Conservation (phyloP, 768 basidiomycete genomes). For the Tricholoma furcatifolium region DNA sequence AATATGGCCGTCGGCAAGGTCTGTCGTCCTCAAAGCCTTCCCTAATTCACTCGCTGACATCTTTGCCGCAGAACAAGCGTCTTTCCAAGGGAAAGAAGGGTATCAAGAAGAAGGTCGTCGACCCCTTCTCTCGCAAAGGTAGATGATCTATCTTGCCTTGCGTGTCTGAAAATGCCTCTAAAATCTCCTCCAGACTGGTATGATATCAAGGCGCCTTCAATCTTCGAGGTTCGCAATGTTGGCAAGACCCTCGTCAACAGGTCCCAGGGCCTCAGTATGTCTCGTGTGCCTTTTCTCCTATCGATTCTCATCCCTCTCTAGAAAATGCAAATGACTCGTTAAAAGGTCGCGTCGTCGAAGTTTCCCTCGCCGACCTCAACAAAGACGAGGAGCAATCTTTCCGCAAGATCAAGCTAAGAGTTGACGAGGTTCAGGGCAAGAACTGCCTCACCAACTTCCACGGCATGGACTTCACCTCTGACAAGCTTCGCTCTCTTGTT, state of each 20-base stretch:
- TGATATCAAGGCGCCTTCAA: conserved; percentile 97
- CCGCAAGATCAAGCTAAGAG: conserved; percentile 98
- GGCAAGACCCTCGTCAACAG: conserved; percentile 99
- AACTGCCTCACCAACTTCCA: conserved; percentile 99
- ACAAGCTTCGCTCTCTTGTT: conserved; percentile 99
- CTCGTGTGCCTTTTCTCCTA: background rate
- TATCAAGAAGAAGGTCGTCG: conserved; percentile 99
- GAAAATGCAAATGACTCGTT: conserved; percentile 99
- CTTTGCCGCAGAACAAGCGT: conserved; percentile 80
- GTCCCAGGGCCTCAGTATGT: conserved; percentile 96
- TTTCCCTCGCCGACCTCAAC: conserved; percentile 96
- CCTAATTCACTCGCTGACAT: background rate
- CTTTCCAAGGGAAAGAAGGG: conserved; percentile 98
- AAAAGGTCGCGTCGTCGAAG: conserved; percentile 94
- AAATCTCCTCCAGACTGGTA: conserved; percentile 80
- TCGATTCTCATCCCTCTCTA: conserved; percentile 28
- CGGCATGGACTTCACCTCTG: conserved; percentile 99
- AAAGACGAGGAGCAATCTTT: conserved; percentile 99
- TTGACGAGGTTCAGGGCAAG: conserved; percentile 97
- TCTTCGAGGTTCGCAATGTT: conserved; percentile 94
- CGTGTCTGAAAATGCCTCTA: background rate
- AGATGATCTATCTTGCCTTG: conserved; percentile 11
- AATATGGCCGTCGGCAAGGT: conserved; percentile 92
- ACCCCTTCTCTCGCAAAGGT: conserved; percentile 99
- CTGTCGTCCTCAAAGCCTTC: conserved; percentile 19